Conservation (phyloP, 768 basidiomycete species). For the Lanmaoa pseudosensibilis region DNA sequence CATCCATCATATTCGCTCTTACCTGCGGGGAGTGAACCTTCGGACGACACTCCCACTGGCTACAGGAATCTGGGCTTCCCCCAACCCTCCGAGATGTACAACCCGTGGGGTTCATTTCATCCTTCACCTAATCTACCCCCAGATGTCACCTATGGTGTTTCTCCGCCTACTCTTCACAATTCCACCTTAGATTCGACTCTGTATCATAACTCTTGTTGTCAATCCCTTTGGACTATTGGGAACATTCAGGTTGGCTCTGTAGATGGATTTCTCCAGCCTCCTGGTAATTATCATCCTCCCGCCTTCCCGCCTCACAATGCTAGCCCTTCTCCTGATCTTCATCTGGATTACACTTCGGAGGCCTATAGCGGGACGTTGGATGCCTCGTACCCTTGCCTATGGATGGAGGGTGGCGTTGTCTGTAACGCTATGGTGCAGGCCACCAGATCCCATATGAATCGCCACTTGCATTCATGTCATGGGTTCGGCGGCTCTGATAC, state of each 20-base stretch:
- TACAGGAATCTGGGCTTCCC: not conserved
- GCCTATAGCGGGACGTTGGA: not conserved
- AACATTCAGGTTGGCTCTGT: not conserved
- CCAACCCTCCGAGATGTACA: not conserved
- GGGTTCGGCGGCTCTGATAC: slow-evolving; percentile 24
- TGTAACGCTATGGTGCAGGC: slow-evolving; percentile 22
- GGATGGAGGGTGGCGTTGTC: slow-evolving; percentile 12
- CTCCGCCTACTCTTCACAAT: not conserved
- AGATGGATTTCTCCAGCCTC: not conserved
- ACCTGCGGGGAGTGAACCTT: not conserved
- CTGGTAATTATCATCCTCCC: not conserved
- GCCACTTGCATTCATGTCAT: slow-evolving; percentile 26
- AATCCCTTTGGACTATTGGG: not conserved
- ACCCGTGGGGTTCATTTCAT: slow-evolving; percentile 6
- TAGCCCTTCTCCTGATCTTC: not conserved
- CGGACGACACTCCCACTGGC: not conserved
- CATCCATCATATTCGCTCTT: not conserved
- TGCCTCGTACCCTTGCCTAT: slow-evolving; percentile 19
- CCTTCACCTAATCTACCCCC: not conserved
- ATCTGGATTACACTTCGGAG: slow-evolving; percentile 1
- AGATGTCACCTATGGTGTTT: not conserved
- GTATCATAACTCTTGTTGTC: not conserved
- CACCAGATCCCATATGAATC: slow-evolving; percentile 27
- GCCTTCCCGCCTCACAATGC: not conserved
- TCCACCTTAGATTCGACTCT: not conserved